These are phyloP conservation scores for Endotrypanum monterogeii DNA, from an alignment of 208 protist genomes.

Conservation along the genomic window DNA sequence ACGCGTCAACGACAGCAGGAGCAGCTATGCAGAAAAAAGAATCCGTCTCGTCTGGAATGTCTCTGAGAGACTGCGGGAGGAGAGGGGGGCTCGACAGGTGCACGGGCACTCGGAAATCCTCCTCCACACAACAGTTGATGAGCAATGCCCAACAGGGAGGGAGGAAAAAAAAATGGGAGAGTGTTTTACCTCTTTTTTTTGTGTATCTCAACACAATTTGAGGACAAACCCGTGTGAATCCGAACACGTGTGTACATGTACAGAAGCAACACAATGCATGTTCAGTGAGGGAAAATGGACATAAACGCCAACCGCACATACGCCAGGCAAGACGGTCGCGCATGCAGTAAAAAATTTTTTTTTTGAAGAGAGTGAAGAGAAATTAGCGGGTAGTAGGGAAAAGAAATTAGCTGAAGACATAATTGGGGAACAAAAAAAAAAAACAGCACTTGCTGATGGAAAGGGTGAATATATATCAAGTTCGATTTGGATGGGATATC, in stretches of 20 bases:
- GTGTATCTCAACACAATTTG: background rate
- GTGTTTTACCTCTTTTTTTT: background rate
- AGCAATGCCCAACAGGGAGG: background rate
- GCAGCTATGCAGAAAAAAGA: background rate
- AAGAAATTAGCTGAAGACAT: no score
- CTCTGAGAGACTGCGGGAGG: background rate
- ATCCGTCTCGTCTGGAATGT: background rate
- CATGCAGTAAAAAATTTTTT: background rate
- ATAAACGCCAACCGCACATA: background rate
- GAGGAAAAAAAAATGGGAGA: background rate
- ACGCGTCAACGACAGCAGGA: background rate
- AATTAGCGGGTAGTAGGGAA: no score
- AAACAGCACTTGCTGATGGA: no score
- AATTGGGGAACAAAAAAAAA: background rate
- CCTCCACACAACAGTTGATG: background rate
- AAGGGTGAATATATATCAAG: no score
- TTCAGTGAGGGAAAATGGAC: no score
- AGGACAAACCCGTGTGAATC: background rate
- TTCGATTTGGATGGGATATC: background rate
- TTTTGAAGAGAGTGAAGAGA: no score
- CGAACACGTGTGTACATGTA: constrained; percentile 2
- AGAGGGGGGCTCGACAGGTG: background rate
- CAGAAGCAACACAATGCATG: no score
- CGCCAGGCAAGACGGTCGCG: background rate
- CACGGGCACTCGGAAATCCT: background rate